Evolutionary conservation across 345 rosid genomes (phyloP), one percentile per base, ranked within the genome.

Genomic region (Gossypium arboreum): DNA sequence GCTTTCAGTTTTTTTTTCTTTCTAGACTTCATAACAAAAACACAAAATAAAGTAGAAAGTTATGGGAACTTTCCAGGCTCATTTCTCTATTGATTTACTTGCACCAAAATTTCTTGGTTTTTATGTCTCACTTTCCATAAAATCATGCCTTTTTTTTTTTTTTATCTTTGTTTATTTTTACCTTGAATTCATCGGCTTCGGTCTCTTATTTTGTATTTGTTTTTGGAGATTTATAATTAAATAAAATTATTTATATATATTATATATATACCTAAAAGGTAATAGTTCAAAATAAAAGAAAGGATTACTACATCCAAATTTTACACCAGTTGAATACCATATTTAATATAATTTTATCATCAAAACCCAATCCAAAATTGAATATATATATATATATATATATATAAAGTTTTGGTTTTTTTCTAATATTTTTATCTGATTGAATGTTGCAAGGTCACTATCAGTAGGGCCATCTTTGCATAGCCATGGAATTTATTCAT

Each of bases 401-500:
- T 45, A 45, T 0, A 45, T 0, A 5, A 34, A 34, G 41, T 34
- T 5, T 34, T 34, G 7, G 51, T 2, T 47, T 52, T 52, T 52
- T 20, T 16, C 57, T 18, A 67, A 45, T 7, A 12, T 17, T 9
- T 17, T 39, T 2, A 47, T 10, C 50, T 22, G n/a, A 48, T 22
- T 24, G n/a, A 68, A 16, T 48, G 72, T 68, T 68, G 58, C 58
- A 25, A 5, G 43, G 72, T 68, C 72, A 25, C 44, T 15, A 16
- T 68, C 72, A 25, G 45, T 51, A 27, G 59, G 73, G 24, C 45
- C 73, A 69, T 69, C 24, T 59, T 59, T 12, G 39, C 39, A 59
- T 4, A 9, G 24, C 11, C 73, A 69, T 50, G 59, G 73, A 69
- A 69, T 69, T 69, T 43, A 51, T 69, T 25, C 63, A 24, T 59